Evolutionary conservation across 371 early-diverging fungal genomes (phyloP), one percentile per base, ranked within the genome.

Genomic region (Mortierella sp.): DNA sequence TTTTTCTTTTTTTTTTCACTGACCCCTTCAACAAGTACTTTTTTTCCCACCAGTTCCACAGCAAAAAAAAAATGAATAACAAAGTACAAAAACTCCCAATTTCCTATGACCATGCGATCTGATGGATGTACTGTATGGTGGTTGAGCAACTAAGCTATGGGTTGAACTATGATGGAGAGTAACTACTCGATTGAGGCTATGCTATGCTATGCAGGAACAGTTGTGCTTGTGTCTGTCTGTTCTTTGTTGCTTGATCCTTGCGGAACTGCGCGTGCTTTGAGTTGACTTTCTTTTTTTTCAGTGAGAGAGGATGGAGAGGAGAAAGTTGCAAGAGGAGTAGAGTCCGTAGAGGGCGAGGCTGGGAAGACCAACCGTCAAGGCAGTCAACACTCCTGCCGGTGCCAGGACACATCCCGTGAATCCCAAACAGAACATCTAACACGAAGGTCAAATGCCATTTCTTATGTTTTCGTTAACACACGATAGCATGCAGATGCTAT

Each of bases 1-100:
- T 3, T 47, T 67, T 43, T 66, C 34, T 43, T 58, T n/a, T 66
- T 66, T 58, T 66, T 53, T n/a, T 45, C 37, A 10, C 8, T 14
- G 10, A 11, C 39, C 64, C 2, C 13, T 61, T 40, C 41, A 50
- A n/a, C 50, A 50, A 50, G 50, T 50, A n/a, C 50, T 50, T 29
- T 55, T n/a, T n/a, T n/a, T n/a, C n/a, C n/a, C n/a, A n/a, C n/a
- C n/a, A n/a, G n/a, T n/a, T n/a, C n/a, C 55, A 55, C 31, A 55
- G 55, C 55, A 55, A 29, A n/a, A 47, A 22, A 9, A n/a, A 50
- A 22, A n/a, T n/a, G n/a, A 50, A 50, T n/a, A 47, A 47, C 50
- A 50, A 6, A n/a, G 6, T 10, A n/a, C 6, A 7, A 4, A 50
- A 50, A 50, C 50, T n/a, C n/a, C n/a, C n/a, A n/a, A n/a, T n/a